phyloP scores from a whole-genome alignment of 2,329 filamentous ascomycete species.

The Exophiala lecanii-corni region DNA sequence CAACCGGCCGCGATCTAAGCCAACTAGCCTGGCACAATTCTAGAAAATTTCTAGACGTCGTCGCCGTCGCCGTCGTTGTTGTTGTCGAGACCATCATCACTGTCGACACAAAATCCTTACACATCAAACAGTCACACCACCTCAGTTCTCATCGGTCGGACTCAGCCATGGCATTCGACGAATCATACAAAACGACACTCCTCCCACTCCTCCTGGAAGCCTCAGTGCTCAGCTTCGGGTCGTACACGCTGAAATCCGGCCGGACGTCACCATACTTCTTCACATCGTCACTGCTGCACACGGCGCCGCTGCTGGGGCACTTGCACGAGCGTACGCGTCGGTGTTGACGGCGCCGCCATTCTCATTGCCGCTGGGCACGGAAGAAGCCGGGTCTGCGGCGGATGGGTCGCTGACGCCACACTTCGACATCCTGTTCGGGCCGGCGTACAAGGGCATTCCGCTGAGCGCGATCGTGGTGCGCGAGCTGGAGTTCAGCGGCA shows the following conservation, averaged over 20 bases:
- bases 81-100: too few species aligned
- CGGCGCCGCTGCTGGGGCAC: conserved; percentile 69
- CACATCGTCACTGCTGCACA: conserved; percentile 89
- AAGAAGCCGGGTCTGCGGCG: conserved; percentile 19
- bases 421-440: conserved; percentile 75
- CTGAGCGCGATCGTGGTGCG: conserved; percentile 73
- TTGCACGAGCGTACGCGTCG: conserved; percentile 74
- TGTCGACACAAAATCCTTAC: too few species aligned
- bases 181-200: conserved; percentile 32
- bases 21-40: too few species aligned
- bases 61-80: too few species aligned
- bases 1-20: too few species aligned
- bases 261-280: conserved; percentile 93
- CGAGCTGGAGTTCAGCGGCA: conserved; percentile 67
- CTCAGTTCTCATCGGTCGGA: neutral
- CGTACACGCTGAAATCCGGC: conserved; percentile 78
- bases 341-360: conserved; percentile 49
- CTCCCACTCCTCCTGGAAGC: conserved; percentile 37
- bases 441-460: conserved; percentile 95
- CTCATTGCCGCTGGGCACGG: conserved; percentile 30
- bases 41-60: too few species aligned
- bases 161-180: conserved; percentile 17
- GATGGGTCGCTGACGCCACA: conserved; percentile 47
- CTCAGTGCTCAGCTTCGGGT: conserved; percentile 40
- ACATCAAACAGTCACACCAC: too few species aligned